phyloP scores from a whole-genome alignment of 2,329 filamentous ascomycete species.

The Colletotrichum musicola region DNA sequence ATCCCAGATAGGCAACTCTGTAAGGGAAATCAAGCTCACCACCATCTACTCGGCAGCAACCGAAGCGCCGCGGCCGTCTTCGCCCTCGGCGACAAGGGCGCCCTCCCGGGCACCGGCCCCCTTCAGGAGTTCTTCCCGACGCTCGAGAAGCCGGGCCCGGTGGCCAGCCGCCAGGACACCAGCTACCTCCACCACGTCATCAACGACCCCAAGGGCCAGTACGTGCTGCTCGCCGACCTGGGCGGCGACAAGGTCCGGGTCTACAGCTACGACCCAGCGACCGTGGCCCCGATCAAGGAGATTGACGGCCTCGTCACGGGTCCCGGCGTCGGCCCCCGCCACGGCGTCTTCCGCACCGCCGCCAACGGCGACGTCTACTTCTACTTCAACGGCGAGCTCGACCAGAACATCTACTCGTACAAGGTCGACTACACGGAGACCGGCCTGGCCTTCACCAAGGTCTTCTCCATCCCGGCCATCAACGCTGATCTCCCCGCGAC shows the following conservation, averaged over 20 bases:
- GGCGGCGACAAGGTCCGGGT: slow-evolving; percentile 38
- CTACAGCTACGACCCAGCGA: slow-evolving; percentile 33
- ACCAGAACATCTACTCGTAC: slow-evolving; percentile 42
- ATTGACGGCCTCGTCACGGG: slow-evolving; percentile 35
- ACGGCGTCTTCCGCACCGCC: slow-evolving; percentile 40
- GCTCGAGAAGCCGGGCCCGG: slow-evolving; percentile 37
- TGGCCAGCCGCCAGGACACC: slow-evolving; percentile 33
- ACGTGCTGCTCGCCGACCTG: slow-evolving; percentile 36
- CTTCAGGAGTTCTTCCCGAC: slow-evolving; percentile 40
- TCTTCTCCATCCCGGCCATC: slow-evolving; percentile 39
- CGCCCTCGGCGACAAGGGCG: slow-evolving; percentile 38
- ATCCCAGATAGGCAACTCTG: neutral
- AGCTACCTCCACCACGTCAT: slow-evolving; percentile 39
- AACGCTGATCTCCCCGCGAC: slow-evolving; percentile 34
- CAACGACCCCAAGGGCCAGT: slow-evolving; percentile 35
- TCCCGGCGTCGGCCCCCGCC: slow-evolving; percentile 39
- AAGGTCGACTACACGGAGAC: slow-evolving; percentile 39
- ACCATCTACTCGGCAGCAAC: slow-evolving; percentile 29
- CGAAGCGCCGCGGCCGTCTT: slow-evolving; percentile 35
- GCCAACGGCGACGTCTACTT: slow-evolving; percentile 39
- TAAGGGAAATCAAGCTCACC: slow-evolving; percentile 21
- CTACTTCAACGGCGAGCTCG: slow-evolving; percentile 42
- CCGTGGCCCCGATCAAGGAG: slow-evolving; percentile 39
- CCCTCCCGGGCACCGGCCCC: slow-evolving; percentile 38
- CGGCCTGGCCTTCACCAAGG: slow-evolving; percentile 41